Evolutionary conservation across 495 filamentous ascomycete species (phyloP).

Genomic region (Xylaria palmicola): DNA sequence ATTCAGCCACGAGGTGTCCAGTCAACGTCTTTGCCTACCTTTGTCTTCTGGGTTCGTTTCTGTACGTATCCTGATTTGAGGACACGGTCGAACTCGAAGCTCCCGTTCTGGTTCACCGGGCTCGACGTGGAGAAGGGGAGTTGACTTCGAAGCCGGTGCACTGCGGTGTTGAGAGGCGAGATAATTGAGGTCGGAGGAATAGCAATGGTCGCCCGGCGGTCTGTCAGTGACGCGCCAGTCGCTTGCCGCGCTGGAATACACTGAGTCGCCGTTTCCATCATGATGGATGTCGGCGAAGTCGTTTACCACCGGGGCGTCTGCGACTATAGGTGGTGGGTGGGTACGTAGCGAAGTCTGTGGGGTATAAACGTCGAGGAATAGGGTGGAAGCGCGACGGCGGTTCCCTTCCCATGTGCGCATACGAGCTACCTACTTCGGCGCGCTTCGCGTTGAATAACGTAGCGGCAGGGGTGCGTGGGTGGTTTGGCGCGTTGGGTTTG

Average conservation of each 20-base stretch:
- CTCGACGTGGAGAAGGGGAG: slow-evolving; percentile 46
- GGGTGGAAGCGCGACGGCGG: not conserved
- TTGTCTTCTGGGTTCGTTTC: slow-evolving; percentile 90
- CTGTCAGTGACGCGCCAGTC: slow-evolving; percentile 13
- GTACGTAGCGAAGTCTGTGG: not conserved
- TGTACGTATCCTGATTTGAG: slow-evolving; percentile 81
- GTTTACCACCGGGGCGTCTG: not conserved
- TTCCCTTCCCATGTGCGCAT: slow-evolving; percentile 1
- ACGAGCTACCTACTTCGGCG: not conserved
- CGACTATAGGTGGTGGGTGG: not conserved
- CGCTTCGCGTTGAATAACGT: not conserved
- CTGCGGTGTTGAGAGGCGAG: slow-evolving; percentile 20
- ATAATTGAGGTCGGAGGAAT: slow-evolving; percentile 24
- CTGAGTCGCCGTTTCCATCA: slow-evolving; percentile 26
- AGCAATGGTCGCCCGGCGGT: slow-evolving; percentile 23
- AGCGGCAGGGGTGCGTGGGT: not conserved
- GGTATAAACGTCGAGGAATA: slow-evolving; percentile 1
- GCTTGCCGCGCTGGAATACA: slow-evolving; percentile 19
- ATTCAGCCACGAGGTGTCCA: not conserved
- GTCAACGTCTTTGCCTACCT: slow-evolving; percentile 55
- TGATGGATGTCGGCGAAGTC: slow-evolving; percentile 6
- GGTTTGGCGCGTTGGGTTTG: not conserved
- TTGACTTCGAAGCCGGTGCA: slow-evolving; percentile 54
- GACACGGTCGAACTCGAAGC: slow-evolving; percentile 91
- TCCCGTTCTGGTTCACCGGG: slow-evolving; percentile 91